Conservation (phyloP, 768 basidiomycete species). For the Gloeophyllum trabeum region DNA sequence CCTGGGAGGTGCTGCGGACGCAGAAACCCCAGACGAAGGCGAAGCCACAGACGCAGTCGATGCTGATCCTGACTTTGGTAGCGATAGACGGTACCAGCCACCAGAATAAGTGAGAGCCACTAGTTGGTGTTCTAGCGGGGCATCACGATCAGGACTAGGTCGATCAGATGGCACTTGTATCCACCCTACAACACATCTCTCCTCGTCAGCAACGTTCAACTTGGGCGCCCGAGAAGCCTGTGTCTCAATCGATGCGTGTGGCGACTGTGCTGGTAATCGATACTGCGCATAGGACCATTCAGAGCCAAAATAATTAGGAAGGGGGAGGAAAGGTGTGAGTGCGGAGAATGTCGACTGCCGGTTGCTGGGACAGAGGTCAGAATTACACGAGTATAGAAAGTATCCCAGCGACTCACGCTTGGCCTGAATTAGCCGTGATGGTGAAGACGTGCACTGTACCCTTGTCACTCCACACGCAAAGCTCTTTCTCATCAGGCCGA, state of each 20-base stretch:
- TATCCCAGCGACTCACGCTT: conserved; percentile 39
- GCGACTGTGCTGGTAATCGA: conserved; percentile 74
- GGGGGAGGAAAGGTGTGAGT: conserved; percentile 66
- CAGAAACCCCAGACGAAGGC: conserved; percentile 12
- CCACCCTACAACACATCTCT: conserved; percentile 85
- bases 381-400: background rate
- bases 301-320: conserved; percentile 89
- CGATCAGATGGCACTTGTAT: conserved; percentile 35
- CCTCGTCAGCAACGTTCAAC: conserved; percentile 63
- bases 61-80: conserved; percentile 29
- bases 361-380: conserved; percentile 35
- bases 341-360: conserved; percentile 78
- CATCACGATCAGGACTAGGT: conserved; percentile 16
- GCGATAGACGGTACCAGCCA: conserved; percentile 82
- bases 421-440: conserved; percentile 44
- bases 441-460: conserved; percentile 89
- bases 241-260: conserved; percentile 71
- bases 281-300: conserved; percentile 96
- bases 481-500: conserved; percentile 73
- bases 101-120: conserved; percentile 81
- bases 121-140: conserved; percentile 52
- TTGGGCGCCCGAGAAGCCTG: conserved; percentile 44
- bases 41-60: conserved; percentile 11
- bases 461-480: conserved; percentile 93
- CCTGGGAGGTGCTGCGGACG: conserved; percentile 7